Evolutionary conservation across 192 early-diverging fungal species (phyloP), one percentile per base, ranked within the genome.

Genomic region (Phycomyces blakesleeanus): DNA sequence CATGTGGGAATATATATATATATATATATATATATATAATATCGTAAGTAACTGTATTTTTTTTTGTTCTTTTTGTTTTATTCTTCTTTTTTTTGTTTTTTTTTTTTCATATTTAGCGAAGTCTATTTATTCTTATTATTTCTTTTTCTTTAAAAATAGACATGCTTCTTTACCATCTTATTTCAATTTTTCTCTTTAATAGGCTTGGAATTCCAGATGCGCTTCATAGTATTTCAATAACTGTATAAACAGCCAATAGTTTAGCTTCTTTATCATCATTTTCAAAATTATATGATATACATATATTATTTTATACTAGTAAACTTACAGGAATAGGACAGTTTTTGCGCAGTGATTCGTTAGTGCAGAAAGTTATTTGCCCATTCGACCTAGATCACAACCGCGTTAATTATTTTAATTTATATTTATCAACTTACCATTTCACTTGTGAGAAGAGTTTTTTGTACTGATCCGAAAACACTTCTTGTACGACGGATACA

Each of bases 251-350:
- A n/a, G n/a, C n/a, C n/a, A n/a, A n/a, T n/a, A n/a, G n/a, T n/a
- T n/a, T n/a, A n/a, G n/a, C n/a, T n/a, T n/a, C n/a, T n/a, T n/a
- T n/a, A n/a, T n/a, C n/a, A n/a, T n/a, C n/a, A n/a, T n/a, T n/a
- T n/a, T n/a, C n/a, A n/a, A n/a, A n/a, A n/a, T n/a, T n/a, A n/a
- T n/a, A n/a, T n/a, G n/a, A n/a, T n/a, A n/a, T n/a, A n/a, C n/a
- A n/a, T n/a, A n/a, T n/a, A n/a, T n/a, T n/a, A n/a, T n/a, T n/a
- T n/a, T n/a, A n/a, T n/a, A n/a, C 44, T 47, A 3, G 12, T 47
- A n/a, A 3, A 57, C 57, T 58, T 41, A 58, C 57, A 24, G 39
- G 20, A 24, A 22, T 41, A 21, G 57, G 57, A 24, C n/a, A 0
- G 22, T 58, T 29, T 0, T 41, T 9, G 11, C 57, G 40, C 10